phyloP scores from a whole-genome alignment of 140 eudicot genomes.

The Flaveria floridana region DNA sequence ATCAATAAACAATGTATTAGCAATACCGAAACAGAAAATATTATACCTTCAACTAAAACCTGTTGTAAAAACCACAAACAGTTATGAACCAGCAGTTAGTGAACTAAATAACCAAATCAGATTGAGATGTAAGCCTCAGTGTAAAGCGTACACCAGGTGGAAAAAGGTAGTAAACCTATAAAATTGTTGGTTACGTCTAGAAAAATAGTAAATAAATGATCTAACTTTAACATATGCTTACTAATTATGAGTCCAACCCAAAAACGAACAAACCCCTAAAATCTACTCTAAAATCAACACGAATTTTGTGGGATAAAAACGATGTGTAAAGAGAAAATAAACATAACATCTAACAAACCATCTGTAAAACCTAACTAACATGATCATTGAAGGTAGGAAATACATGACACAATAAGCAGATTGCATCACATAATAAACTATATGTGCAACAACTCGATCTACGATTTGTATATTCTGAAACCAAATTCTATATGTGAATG shows the following conservation, averaged over 20 bases:
- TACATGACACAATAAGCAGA: neutral
- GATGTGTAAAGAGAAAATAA: too few relatives aligned
- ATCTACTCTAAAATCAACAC: too few relatives aligned
- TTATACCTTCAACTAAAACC: neutral
- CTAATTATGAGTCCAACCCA: neutral
- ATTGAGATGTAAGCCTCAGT: too few relatives aligned
- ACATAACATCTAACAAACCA: too few relatives aligned
- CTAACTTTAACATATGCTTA: neutral
- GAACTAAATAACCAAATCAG: neutral
- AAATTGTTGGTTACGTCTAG: neutral
- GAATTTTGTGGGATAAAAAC: too few relatives aligned
- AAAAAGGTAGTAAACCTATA: neutral
- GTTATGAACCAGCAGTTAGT: neutral
- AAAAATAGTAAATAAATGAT: neutral
- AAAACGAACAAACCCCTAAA: neutral
- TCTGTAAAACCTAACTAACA: too few relatives aligned
- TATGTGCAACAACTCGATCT: too few relatives aligned
- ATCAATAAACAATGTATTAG: neutral
- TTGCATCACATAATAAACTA: neutral
- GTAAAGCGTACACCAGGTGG: neutral
- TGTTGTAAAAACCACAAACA: neutral
- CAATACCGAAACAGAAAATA: neutral
- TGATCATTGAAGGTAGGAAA: too few relatives aligned
- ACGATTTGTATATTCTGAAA: too few relatives aligned
- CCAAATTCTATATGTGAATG: neutral